Percentiles rank a stretch among this genome's conserved stretches.
Conservation (phyloP, 2,329 filamentous ascomycete genomes). For the Chrysosporium keratinophilum region DNA sequence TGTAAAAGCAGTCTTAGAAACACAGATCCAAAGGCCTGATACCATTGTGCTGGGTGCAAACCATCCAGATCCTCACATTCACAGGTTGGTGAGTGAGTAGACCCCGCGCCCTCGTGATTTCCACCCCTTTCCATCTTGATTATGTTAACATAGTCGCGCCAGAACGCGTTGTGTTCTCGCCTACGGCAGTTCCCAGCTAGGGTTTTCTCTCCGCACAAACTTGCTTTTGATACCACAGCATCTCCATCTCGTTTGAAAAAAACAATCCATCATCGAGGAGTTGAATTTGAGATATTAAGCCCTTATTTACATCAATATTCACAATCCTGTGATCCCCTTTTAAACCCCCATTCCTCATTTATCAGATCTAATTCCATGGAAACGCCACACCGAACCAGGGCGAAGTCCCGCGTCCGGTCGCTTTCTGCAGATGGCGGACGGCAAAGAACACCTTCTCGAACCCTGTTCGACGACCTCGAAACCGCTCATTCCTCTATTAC, state of each 20-base stretch:
- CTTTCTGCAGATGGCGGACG: slow-evolving; percentile 5
- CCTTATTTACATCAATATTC: slow-evolving; percentile 7
- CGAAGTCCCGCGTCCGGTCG: slow-evolving; percentile 6
- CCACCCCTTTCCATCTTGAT: background rate
- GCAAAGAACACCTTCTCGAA: slow-evolving; percentile 15
- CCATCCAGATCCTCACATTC: slow-evolving; percentile 4
- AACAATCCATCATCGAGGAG: slow-evolving; percentile 14
- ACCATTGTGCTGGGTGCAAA: background rate
- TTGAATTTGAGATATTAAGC: slow-evolving; percentile 18
- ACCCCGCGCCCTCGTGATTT: background rate
- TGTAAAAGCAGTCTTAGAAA: background rate
- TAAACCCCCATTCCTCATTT: background rate
- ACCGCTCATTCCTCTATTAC: slow-evolving; percentile 19
- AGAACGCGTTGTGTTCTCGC: slow-evolving; percentile 15
- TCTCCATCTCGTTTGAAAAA: slow-evolving; percentile 3
- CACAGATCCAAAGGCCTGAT: background rate
- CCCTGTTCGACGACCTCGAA: slow-evolving; percentile 17
- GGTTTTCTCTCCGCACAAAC: slow-evolving; percentile 13
- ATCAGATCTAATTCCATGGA: background rate
- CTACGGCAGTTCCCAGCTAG: slow-evolving; percentile 14
- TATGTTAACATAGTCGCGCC: slow-evolving; percentile 15
- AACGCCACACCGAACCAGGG: background rate
- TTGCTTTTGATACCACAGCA: slow-evolving; percentile 11
- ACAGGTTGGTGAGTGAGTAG: slow-evolving; percentile 16
- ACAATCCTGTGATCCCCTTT: background rate